These are phyloP conservation scores for Mucor mucedo DNA, from an alignment of 371 early-diverging fungal genomes.

Conservation along the genomic window DNA sequence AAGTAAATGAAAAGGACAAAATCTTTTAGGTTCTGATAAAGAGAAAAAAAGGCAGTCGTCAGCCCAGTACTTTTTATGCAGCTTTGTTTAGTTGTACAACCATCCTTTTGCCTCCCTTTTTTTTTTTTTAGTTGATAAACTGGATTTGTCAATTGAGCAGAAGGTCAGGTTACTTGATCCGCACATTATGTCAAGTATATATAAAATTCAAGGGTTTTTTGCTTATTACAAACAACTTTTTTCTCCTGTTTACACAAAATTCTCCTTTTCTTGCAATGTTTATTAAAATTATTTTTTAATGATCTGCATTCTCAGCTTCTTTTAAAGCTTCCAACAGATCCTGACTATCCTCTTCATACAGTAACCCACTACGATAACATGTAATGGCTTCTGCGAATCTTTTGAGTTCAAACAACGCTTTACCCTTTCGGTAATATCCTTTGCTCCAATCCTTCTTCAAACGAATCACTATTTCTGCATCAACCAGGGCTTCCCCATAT, in stretches of 20 bases:
- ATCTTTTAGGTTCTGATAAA: neutral
- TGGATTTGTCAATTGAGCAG: neutral
- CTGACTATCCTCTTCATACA: conserved; percentile 64
- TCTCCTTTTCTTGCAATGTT: conserved; percentile 5
- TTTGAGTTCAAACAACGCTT: conserved; percentile 68
- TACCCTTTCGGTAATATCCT: conserved; percentile 79
- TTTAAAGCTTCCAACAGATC: conserved; percentile 50
- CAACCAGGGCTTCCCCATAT: conserved; percentile 73
- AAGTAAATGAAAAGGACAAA: conserved; percentile 1
- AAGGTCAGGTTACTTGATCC: too few relatives aligned
- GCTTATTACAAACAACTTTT: neutral
- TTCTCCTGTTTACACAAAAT: neutral
- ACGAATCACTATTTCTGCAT: conserved; percentile 71
- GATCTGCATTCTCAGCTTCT: conserved; percentile 26
- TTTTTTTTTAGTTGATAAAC: neutral
- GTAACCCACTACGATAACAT: conserved; percentile 64
- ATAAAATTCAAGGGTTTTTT: neutral
- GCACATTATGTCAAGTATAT: conserved; percentile 1
- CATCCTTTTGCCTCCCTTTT: neutral
- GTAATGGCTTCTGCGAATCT: conserved; percentile 66
- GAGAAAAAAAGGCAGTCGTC: neutral
- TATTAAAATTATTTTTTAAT: neutral
- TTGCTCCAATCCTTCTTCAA: conserved; percentile 76
- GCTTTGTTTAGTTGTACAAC: neutral
- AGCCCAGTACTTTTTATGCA: neutral